Conservation (phyloP, 2,329 filamentous ascomycete species). For the Seiridium cupressi region DNA sequence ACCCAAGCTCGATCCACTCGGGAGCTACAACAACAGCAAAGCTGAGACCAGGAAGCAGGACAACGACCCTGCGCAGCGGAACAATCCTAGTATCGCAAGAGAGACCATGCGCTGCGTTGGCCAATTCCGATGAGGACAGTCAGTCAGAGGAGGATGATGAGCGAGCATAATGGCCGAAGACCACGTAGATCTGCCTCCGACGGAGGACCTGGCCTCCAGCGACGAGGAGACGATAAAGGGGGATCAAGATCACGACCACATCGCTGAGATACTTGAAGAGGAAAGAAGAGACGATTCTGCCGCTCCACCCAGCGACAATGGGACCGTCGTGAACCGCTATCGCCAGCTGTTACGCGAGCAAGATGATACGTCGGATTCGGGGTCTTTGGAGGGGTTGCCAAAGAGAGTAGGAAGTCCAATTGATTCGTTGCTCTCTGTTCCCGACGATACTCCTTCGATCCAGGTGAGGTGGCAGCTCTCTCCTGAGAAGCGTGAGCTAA, state of each 20-base stretch:
- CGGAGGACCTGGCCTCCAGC: constrained; percentile 36
- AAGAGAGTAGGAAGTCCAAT: constrained; percentile 64
- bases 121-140: constrained; percentile 25
- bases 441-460: constrained; percentile 81
- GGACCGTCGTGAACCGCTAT: constrained; percentile 39
- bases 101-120: constrained; percentile 22
- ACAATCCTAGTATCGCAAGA: neutral
- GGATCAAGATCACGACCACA: constrained; percentile 30
- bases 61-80: too few species aligned
- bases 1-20: too few species aligned
- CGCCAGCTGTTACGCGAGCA: constrained; percentile 42
- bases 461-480: constrained; percentile 52
- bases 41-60: too few species aligned
- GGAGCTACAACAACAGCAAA: too few species aligned
- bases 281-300: constrained; percentile 26
- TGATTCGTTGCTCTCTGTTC: constrained; percentile 68
- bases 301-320: constrained; percentile 25
- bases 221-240: constrained; percentile 42
- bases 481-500: constrained; percentile 17
- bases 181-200: constrained; percentile 41
- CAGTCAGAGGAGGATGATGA: constrained; percentile 40
- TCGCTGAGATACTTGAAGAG: constrained; percentile 33
- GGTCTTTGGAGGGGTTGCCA: constrained; percentile 52
- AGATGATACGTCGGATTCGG: constrained; percentile 49
- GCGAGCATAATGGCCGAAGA: constrained; percentile 25